These are phyloP conservation scores for Verruconis gallopava DNA, from an alignment of 2,329 filamentous ascomycete genomes.

Conservation along the genomic window DNA sequence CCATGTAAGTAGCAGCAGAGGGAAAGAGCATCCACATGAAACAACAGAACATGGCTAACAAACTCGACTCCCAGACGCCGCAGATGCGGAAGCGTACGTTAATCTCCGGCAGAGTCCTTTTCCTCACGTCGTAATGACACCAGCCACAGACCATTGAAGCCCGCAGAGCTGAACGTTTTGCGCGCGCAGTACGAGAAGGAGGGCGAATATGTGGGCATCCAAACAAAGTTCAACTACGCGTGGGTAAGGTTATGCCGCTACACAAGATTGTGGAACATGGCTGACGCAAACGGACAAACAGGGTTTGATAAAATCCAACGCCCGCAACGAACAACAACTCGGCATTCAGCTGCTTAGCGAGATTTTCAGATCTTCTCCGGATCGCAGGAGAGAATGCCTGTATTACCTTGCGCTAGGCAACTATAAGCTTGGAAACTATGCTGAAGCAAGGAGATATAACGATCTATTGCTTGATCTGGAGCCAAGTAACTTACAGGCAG, in stretches of 20 bases:
- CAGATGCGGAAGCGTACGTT: slow-evolving; percentile 80
- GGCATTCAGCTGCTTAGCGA: slow-evolving; percentile 88
- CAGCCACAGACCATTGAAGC: slow-evolving; percentile 61
- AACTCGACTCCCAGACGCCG: slow-evolving; percentile 55
- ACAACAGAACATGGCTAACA: slow-evolving; percentile 6
- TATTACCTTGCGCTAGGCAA: slow-evolving; percentile 97
- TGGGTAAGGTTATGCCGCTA: slow-evolving; percentile 62
- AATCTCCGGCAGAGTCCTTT: slow-evolving; percentile 3
- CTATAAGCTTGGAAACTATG: slow-evolving; percentile 97
- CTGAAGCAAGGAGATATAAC: slow-evolving; percentile 87
- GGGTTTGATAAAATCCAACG: slow-evolving; percentile 89
- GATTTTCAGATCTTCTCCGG: slow-evolving; percentile 87
- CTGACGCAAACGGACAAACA: slow-evolving; percentile 24
- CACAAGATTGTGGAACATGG: neutral
- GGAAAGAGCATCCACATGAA: too few species aligned
- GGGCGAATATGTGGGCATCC: slow-evolving; percentile 88
- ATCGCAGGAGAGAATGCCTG: slow-evolving; percentile 90
- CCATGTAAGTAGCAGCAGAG: slow-evolving; percentile 10
- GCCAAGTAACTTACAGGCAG: slow-evolving; percentile 79
- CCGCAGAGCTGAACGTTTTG: slow-evolving; percentile 82
- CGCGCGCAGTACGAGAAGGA: slow-evolving; percentile 94
- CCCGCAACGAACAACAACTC: slow-evolving; percentile 78
- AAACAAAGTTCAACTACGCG: slow-evolving; percentile 99
- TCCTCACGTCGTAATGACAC: slow-evolving; percentile 3
- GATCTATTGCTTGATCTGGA: slow-evolving; percentile 84